These are phyloP conservation scores for Fusarium sp. DNA, from an alignment of 2,329 filamentous ascomycete species.

Conservation along the genomic window DNA sequence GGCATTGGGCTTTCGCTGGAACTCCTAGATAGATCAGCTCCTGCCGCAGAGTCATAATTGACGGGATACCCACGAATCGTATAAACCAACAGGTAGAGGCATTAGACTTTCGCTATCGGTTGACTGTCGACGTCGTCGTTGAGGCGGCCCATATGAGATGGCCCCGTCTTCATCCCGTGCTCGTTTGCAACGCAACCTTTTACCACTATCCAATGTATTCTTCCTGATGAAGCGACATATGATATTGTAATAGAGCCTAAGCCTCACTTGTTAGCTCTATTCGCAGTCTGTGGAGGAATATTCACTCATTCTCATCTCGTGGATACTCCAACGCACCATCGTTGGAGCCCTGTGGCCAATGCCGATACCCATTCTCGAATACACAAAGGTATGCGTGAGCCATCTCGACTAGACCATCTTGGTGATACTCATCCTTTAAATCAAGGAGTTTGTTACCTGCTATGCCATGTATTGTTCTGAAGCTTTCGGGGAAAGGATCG, in stretches of 20 bases:
- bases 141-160: no score
- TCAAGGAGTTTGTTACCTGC: not conserved
- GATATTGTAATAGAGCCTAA: slow-evolving; percentile 8
- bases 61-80: no score
- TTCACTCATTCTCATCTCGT: slow-evolving; percentile 1
- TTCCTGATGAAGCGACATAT: not conserved
- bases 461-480: not conserved
- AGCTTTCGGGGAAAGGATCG: not conserved
- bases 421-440: not conserved
- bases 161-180: no score
- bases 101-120: no score
- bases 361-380: not conserved
- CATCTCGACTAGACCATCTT: slow-evolving; percentile 3
- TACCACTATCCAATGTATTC: not conserved
- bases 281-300: accelerated
- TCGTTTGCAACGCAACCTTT: not conserved
- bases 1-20: not conserved
- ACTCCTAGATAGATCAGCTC: not conserved
- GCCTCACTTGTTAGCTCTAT: not conserved
- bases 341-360: not conserved
- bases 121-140: no score
- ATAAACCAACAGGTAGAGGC: no score
- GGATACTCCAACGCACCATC: not conserved
- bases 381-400: slow-evolving; percentile 16
- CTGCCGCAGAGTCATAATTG: no score